Conservation (phyloP, 1,284 basidiomycete species). For the Sanghuangporus weigelae region DNA sequence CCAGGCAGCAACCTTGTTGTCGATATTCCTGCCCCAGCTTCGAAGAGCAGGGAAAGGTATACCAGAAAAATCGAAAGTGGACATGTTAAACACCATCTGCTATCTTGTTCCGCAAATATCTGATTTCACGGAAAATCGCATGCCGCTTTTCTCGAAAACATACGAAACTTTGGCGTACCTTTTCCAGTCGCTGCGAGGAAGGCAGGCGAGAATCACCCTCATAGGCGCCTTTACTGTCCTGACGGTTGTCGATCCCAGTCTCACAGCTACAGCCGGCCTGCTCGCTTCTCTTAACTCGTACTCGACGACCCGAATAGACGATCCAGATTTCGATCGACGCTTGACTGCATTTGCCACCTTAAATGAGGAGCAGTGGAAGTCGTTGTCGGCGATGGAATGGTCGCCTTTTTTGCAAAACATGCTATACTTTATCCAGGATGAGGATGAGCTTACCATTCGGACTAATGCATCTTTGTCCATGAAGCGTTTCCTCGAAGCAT, state of each 20-base stretch:
- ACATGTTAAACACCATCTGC: conserved; percentile 76
- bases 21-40: conserved; percentile 78
- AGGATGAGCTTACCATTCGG: conserved; percentile 84
- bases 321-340: conserved; percentile 91
- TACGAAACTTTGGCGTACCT: conserved; percentile 70
- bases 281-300: conserved; percentile 82
- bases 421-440: conserved; percentile 85
- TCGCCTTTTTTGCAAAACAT: conserved; percentile 81
- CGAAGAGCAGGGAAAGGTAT: conserved; percentile 74
- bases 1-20: conserved; percentile 74
- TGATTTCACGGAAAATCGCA: conserved; percentile 51
- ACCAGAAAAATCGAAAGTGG: conserved; percentile 83
- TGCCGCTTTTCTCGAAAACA: conserved; percentile 48
- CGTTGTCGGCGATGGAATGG: conserved; percentile 66
- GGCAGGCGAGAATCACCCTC: conserved; percentile 64
- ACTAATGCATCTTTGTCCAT: conserved; percentile 78
- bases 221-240: conserved; percentile 62
- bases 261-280: conserved; percentile 49
- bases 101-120: conserved; percentile 72
- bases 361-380: conserved; percentile 56
- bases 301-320: conserved; percentile 77
- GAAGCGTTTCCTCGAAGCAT: conserved; percentile 71
- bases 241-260: conserved; percentile 43
- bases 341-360: conserved; percentile 73
- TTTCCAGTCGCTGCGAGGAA: conserved; percentile 71